These are phyloP conservation scores for Thalia dealbata DNA, from an alignment of 176 grass and related monocot genomes.

Conservation along the genomic window DNA sequence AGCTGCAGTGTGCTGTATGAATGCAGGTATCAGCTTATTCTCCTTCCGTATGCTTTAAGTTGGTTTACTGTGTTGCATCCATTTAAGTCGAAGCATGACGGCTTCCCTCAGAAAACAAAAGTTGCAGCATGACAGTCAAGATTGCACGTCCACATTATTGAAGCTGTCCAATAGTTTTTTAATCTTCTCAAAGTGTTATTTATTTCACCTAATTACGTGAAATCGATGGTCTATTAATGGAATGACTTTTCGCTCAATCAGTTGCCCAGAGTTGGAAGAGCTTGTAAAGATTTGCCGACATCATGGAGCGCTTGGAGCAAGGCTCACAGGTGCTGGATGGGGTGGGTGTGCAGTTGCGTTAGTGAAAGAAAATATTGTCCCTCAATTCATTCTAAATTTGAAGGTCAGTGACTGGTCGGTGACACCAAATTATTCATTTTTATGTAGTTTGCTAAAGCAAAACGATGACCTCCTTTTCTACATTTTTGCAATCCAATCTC, in stretches of 20 bases:
- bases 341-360: conserved; percentile 83
- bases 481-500: not conserved
- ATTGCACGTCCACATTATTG: too few relatives aligned
- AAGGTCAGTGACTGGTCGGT: conserved; percentile 39
- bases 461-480: not conserved
- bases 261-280: conserved; percentile 93
- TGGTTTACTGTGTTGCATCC: not conserved
- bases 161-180: not conserved
- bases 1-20: conserved; percentile 94
- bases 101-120: too few relatives aligned
- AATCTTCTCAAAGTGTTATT: not conserved
- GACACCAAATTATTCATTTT: not conserved
- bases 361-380: conserved; percentile 75
- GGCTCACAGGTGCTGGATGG: conserved; percentile 92
- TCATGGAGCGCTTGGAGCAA: conserved; percentile 74
- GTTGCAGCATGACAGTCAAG: not conserved
- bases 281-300: conserved; percentile 78
- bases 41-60: not conserved
- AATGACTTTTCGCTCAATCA: conserved; percentile 8
- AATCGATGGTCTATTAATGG: not conserved
- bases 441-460: not conserved
- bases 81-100: not conserved
- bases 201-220: not conserved
- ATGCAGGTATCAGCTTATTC: conserved; percentile 53
- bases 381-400: conserved; percentile 83